Percentiles rank a stretch among this genome's conserved stretches.
These are phyloP conservation scores for Mycena indigotica DNA, from an alignment of 768 basidiomycete species.

Conservation along the genomic window DNA sequence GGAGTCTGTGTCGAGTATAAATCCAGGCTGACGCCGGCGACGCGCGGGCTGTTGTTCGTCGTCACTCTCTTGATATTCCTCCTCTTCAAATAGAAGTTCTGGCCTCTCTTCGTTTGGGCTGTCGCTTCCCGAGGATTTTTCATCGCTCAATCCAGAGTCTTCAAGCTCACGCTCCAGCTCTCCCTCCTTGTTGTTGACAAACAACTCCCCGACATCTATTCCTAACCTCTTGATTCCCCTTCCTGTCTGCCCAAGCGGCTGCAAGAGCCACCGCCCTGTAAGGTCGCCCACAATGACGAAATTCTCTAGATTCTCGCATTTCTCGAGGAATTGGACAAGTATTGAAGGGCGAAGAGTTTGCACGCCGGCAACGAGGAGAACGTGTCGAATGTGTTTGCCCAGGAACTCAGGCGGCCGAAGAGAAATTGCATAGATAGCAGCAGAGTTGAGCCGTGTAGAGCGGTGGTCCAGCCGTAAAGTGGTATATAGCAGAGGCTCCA, in stretches of 20 bases:
- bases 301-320: not conserved
- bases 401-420: not conserved
- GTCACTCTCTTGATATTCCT: not conserved
- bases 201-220: not conserved
- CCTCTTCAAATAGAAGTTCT: not conserved
- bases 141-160: not conserved
- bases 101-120: not conserved
- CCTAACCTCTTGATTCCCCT: not conserved
- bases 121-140: not conserved
- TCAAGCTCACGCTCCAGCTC: not conserved
- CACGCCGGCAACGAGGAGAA: not conserved
- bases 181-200: not conserved
- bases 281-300: not conserved
- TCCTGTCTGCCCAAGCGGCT: not conserved
- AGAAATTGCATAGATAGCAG: not conserved
- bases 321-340: not conserved
- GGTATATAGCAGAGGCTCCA: not conserved
- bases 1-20: not conserved
- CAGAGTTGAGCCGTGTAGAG: not conserved
- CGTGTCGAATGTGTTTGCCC: not conserved
- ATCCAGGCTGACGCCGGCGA: not conserved
- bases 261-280: not conserved
- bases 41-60: not conserved
- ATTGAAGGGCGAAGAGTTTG: not conserved
- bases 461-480: not conserved